Base-by-base conservation (phyloP, 2,329 filamentous ascomycete species). In the Thelonectria blattea region DNA sequence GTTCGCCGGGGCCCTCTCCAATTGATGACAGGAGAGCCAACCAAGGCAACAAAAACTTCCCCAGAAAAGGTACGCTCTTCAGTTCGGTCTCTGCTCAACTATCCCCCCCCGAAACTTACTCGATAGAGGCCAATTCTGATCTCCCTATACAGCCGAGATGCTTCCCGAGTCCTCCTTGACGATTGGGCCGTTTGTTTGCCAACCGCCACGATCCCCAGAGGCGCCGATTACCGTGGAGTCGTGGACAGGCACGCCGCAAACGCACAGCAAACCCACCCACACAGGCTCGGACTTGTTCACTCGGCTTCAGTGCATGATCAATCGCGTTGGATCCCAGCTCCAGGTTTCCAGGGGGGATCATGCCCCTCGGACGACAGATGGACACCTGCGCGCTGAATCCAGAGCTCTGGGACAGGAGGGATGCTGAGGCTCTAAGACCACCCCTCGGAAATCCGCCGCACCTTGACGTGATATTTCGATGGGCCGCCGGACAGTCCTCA, bases 401-500 rank as follows among this genome's bases (percentile, higher is more conserved):
- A 53, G 62, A 65, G 58, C 15, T 58, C 49, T 60, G 62, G 65
- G 56, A 66, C 46, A 63, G 55, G 60, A 60, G 47, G 54, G 55
- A 41, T 63, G 37, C 41, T 48, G 34, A 61, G 56, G 52, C 61
- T 60, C 58, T 54, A 49, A 46, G 50, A 60, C 51, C 51, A 37
- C 43, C 50, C 54, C 39, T 24, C 47, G 41, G 46, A 51, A 53
- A 53, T 54, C 52, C 50, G 56, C 34, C 42, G 52, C 55, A 46
- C 45, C 39, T 47, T n/a, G 18, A 39, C 45, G 45, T 50, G 22
- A 54, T 49, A 47, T 30, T 9, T 30, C 17, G 47, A 39, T 22
- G 30, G 22, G 34, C 53, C 39, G 27, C 27, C 27, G 4, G 27
- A 30, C 27, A 55, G 50, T 6, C 54, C 49, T 54, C 39, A 56